These are phyloP conservation scores for Lanmaoa pseudosensibilis DNA, from an alignment of 768 basidiomycete genomes.

Conservation along the genomic window DNA sequence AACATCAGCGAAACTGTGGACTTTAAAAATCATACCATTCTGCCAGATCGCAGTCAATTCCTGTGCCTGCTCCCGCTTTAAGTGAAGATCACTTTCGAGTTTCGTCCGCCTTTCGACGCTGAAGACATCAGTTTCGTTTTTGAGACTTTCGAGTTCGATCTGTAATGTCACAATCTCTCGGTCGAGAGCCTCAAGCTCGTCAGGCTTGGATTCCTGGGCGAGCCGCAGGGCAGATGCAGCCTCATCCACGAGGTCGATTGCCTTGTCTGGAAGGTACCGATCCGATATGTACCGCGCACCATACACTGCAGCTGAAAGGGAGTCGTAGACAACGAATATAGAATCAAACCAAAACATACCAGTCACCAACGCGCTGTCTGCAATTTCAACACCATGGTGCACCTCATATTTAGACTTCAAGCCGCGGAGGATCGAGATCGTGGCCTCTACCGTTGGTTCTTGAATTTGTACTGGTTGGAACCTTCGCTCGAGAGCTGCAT, in stretches of 20 bases:
- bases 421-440: slow-evolving; percentile 84
- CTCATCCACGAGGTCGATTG: slow-evolving; percentile 91
- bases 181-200: slow-evolving; percentile 78
- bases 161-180: slow-evolving; percentile 83
- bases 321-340: background rate
- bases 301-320: slow-evolving; percentile 70
- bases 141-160: slow-evolving; percentile 87
- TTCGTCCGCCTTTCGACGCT: slow-evolving; percentile 69
- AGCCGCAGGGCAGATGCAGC: slow-evolving; percentile 84
- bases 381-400: slow-evolving; percentile 91
- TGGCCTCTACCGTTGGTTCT: slow-evolving; percentile 83
- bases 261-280: slow-evolving; percentile 87
- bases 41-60: slow-evolving; percentile 70
- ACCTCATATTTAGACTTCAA: slow-evolving; percentile 85
- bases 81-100: slow-evolving; percentile 62
- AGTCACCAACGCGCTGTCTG: slow-evolving; percentile 85
- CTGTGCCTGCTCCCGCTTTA: slow-evolving; percentile 63
- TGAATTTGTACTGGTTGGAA: slow-evolving; percentile 90
- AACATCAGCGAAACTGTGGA: background rate
- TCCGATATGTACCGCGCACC: slow-evolving; percentile 83
- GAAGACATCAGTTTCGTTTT: slow-evolving; percentile 84
- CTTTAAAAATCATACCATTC: slow-evolving; percentile 44
- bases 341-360: slow-evolving; percentile 40
- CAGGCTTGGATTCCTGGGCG: slow-evolving; percentile 87
- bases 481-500: slow-evolving; percentile 85